Base-by-base conservation (phyloP, 2,329 filamentous ascomycete species). In the Zalaria obscura region DNA sequence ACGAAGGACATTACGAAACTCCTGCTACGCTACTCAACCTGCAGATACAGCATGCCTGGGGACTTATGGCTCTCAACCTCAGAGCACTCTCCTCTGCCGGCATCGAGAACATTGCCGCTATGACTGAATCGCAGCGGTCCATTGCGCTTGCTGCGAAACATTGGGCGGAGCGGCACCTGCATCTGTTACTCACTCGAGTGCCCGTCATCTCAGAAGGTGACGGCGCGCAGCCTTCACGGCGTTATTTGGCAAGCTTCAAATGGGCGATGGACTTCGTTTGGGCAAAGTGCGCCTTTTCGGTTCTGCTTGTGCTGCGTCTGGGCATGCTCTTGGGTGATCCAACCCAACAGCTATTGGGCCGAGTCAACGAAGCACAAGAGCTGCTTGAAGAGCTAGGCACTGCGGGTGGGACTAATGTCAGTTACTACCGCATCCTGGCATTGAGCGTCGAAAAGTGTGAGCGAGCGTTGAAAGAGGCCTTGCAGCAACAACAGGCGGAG, bases 201-300 rank as follows among this genome's bases (percentile, higher is more conserved):
- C 18, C 18, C 2, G 18, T 18, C 18, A 18, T 18, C 18, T 18
- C 18, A 18, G 18, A 18, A 18, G 18, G 18, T 18, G 2, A 18
- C 2, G 61, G 9, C 5, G 38, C 44, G 3, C 40, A 42, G 5
- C 43, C 48, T 8, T 25, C 29, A n/a, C 33, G 33, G 39, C 50
- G 58, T 2, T 75, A 75, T 47, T 62, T 75, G 5, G 63, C 59
- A 9, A 69, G 67, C 10, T 63, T 75, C 29, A 65, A 63, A 27
- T 74, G 68, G 47, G 69, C 70, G 0, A 72, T 73, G 63, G 70
- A 74, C 41, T 75, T 74, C 44, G 70, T 75, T 18, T 74, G 71
- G 70, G 71, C 70, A 0, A 75, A 75, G 50, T 70, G 68, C 39
- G 69, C 70, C 0, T 75, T 74, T 45, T 73, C 69, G n/a, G 69